Percentiles rank a stretch among this genome's conserved stretches.
These are phyloP conservation scores for Penicillium sp. DNA, from an alignment of 2,329 filamentous ascomycete species.

Conservation along the genomic window DNA sequence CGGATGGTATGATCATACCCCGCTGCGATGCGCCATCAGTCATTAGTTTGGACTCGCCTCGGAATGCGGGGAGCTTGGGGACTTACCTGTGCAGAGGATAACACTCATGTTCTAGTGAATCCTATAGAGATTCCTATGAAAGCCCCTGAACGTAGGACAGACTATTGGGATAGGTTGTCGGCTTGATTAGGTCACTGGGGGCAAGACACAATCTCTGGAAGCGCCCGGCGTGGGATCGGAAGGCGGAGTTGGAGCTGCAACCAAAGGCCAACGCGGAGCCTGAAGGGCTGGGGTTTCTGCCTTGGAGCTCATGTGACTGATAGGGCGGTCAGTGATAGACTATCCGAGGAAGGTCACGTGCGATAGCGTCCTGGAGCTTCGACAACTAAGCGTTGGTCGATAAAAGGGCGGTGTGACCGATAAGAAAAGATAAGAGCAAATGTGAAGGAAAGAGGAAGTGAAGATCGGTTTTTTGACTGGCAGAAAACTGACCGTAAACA, in stretches of 20 bases:
- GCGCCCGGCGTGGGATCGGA: background rate
- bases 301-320: background rate
- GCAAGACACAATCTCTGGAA: background rate
- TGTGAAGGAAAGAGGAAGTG: background rate
- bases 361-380: background rate
- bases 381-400: background rate
- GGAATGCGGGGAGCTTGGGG: constrained; percentile 14
- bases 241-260: background rate
- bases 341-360: background rate
- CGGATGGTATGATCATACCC: constrained; percentile 76
- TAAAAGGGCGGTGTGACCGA: background rate
- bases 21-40: constrained; percentile 45
- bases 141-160: background rate
- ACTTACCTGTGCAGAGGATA: constrained; percentile 65
- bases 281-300: background rate
- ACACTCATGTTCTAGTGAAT: constrained; percentile 58
- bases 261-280: background rate
- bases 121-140: background rate
- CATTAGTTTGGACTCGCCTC: constrained; percentile 19
- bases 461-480: background rate
- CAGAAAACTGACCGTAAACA: background rate
- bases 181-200: background rate
- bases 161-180: background rate
- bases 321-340: background rate
- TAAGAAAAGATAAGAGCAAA: background rate